Evolutionary conservation across 768 basidiomycete species (phyloP), one percentile per base, ranked within the genome.

Genomic region (Tulasnella sp.): DNA sequence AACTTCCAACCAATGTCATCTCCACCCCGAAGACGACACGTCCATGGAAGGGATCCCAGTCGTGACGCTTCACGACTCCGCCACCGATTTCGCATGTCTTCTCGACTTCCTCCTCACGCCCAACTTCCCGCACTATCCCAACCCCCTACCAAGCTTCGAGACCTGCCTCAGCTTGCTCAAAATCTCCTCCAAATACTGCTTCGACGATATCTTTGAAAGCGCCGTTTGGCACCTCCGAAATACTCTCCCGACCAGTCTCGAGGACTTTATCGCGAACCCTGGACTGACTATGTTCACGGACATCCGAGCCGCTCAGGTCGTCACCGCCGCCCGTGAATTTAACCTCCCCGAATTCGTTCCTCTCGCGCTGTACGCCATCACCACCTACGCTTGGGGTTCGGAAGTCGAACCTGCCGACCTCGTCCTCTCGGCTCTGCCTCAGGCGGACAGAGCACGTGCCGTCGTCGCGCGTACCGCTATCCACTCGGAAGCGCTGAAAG

Each of bases 261-360:
- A 58, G 3, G 56, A 58, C 56, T 58, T 58, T 43, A 49, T 58
- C 38, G 56, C 24, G 17, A 58, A 58, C 30, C 56, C 56, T 8
- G 48, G 56, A 15, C 56, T 58, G n/a, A 58, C 56, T 10, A 58
- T 58, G 56, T 58, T 49, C 44, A 49, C 45, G 27, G 56, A 49
- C 44, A 58, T 46, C 5, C 24, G 45, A 9, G 56, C 56, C 2
- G 56, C 56, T 27, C 56, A 58, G 30, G 56, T 58, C 19, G 56
- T 49, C 27, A 48, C 43, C 41, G 48, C 30, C n/a, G 3, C 56
- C 9, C 44, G 56, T 25, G 25, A 48, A 30, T 58, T 49, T 25
- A 38, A 58, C 29, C 56, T 58, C 43, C 48, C 56, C 17, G 56
- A 58, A 29, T 58, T 58, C 48, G 24, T 58, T 24, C 56, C 56